Evolutionary conservation across 192 early-diverging fungal genomes (phyloP), one percentile per base, ranked within the genome.

Genomic region (Jimgerdemannia lactiflua): DNA sequence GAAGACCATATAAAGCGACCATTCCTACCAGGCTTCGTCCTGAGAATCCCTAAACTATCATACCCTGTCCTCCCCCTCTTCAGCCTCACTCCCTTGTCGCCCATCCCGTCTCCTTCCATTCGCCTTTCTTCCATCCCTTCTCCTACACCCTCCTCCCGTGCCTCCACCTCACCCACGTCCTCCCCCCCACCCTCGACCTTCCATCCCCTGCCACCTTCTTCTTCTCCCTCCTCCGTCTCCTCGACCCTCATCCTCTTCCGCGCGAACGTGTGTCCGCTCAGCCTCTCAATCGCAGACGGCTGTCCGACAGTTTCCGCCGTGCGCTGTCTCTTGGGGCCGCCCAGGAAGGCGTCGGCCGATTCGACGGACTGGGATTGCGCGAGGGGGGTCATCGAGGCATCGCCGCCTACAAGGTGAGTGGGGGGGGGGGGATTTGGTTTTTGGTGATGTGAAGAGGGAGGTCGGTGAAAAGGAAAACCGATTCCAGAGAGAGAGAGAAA

Each of bases 11-110:
- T 65, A 65, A 19, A 65, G 19, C 64, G 64, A 19, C 14, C 19
- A 65, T 18, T 14, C 54, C 69, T 71, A 82, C 88, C 91, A 29
- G 94, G 94, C 76, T 95, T 95, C 8, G 94, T 95, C 71, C 94
- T 84, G 75, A 94, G 69, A 4, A 87, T 84, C 1, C 93, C 93
- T 0, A 91, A 72, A 10, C 80, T 64, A 19, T 80, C 74, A 74
- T 88, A 91, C 65, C 87, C 85, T 43, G 85, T 74, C 4, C 94
- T 83, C 3, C 94, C 94, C n/a, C 92, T 76, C n/a, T 81, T 80
- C 64, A 90, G 71, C 7, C 75, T 68, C 18, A 54, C n/a, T 14
- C 54, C 43, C 18, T 11, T 4, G 4, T 3, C 42, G 18, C 69
- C 49, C 19, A 77, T 10, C 14, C 40, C 29, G n/a, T 42, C 17